Percentiles rank a stretch among this genome's conserved stretches.
phyloP scores from a whole-genome alignment of 257 asterid species.

The Primulina tabacum region DNA sequence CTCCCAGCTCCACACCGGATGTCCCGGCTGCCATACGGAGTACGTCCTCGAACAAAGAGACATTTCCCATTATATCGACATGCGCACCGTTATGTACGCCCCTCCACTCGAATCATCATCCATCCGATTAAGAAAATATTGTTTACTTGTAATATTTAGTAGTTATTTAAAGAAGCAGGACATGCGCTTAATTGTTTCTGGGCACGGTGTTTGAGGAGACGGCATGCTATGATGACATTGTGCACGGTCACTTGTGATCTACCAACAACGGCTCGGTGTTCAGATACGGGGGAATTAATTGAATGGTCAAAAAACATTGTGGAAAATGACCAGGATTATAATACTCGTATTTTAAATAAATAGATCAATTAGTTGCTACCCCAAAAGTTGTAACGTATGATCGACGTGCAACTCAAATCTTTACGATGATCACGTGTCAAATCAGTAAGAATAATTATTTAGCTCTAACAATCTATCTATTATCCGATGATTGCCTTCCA shows the following conservation, averaged over 20 bases:
- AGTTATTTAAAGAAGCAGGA: not conserved
- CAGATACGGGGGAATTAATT: not conserved
- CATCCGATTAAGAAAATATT: no score
- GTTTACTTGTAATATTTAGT: no score
- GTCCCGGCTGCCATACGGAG: constrained; percentile 75
- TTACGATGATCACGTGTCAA: no score
- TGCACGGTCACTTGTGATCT: not conserved
- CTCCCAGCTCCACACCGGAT: constrained; percentile 61
- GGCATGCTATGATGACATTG: not conserved
- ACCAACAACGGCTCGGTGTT: no score
- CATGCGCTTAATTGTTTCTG: not conserved
- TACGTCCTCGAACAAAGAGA: constrained; percentile 74
- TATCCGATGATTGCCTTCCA: no score
- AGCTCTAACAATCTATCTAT: no score
- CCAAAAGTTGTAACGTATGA: no score
- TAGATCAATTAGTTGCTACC: no score
- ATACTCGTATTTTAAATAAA: no score
- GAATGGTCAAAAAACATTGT: not conserved
- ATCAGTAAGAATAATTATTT: no score
- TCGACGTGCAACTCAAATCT: no score
- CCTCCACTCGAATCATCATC: constrained; percentile 47
- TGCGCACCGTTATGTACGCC: constrained; percentile 80
- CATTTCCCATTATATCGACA: constrained; percentile 86
- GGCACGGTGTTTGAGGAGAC: not conserved
- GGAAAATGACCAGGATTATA: no score